phyloP scores from a whole-genome alignment of 2,329 filamentous ascomycete species.

The Ophiosphaerella narmari region DNA sequence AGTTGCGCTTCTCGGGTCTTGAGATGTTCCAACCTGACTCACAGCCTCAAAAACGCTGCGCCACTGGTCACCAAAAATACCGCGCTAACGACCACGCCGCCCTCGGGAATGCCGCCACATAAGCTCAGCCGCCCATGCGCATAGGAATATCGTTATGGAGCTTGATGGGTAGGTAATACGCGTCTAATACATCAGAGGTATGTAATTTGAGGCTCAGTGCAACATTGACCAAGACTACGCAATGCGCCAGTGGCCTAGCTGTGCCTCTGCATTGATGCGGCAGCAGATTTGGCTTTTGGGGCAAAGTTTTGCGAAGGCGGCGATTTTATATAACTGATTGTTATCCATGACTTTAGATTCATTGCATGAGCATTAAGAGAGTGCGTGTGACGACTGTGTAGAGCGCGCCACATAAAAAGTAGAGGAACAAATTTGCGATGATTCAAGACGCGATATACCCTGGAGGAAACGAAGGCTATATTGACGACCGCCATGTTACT shows the following conservation, averaged over 20 bases:
- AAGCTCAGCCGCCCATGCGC: too few relatives aligned
- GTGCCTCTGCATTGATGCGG: too few relatives aligned
- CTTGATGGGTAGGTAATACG: not conserved
- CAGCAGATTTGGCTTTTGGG: too few relatives aligned
- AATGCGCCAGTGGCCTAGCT: not conserved
- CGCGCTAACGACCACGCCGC: too few relatives aligned
- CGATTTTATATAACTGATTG: not conserved
- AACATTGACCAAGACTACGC: not conserved
- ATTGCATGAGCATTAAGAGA: not conserved
- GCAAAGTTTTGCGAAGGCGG: not conserved
- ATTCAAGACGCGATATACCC: too few relatives aligned
- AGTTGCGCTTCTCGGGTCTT: too few relatives aligned
- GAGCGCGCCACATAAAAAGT: too few relatives aligned
- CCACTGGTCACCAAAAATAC: too few relatives aligned
- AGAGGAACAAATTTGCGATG: too few relatives aligned
- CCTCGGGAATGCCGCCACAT: too few relatives aligned
- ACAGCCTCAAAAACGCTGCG: too few relatives aligned
- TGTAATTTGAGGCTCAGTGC: not conserved
- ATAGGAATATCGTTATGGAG: not conserved
- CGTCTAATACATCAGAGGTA: not conserved
- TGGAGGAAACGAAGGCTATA: constrained; percentile 14
- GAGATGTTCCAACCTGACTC: too few relatives aligned
- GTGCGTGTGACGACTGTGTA: not conserved
- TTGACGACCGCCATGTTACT: constrained; percentile 22
- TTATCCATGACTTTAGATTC: not conserved